Evolutionary conservation across 257 asterid species (phyloP), one percentile per base, ranked within the genome.

Genomic region (Fraxinus anomala): DNA sequence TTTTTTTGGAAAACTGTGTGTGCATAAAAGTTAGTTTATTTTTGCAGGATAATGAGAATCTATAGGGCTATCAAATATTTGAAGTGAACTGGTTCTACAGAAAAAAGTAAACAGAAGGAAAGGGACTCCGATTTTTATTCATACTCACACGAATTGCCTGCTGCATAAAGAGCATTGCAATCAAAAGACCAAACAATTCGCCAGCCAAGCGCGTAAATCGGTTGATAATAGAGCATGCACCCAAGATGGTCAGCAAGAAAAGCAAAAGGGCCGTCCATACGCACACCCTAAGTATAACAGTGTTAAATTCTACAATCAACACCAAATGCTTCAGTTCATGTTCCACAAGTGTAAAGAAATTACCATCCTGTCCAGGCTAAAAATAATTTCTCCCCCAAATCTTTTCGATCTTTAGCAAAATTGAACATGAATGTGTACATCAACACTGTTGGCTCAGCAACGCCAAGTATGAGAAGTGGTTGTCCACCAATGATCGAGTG

Each of bases 121-220:
- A 47, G 56, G 56, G 63, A 63, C 71, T 54, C 76, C 44, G 68
- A 66, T n/a, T 61, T 68, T 72, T 33, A 71, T 21, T 71, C 42
- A 49, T 74, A 85, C 96, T 86, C 87, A 94, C 99, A 80, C 94
- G 90, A 80, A 95, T 95, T 0, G 99, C 98, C 85, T 95, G 96
- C 86, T 95, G 99, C 98, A 95, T 90, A 78, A 95, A 95, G 83
- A 95, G 98, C 98, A 93, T 92, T 65, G 99, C 98, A 51, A 95
- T 93, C 74, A 95, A 85, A 74, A 95, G 94, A 69, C 99, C 99
- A 68, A 95, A 95, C 78, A 95, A 74, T 89, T 95, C 99, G 51
- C 99, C 99, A 77, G 99, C 99, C 80, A 95, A 28, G 69, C 98
- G 96, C 3, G 99, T 95, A 78, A 95, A 95, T 75, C 98, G 88